These are phyloP conservation scores for Hypericum perforatum DNA, from an alignment of 345 rosid genomes.

Conservation along the genomic window DNA sequence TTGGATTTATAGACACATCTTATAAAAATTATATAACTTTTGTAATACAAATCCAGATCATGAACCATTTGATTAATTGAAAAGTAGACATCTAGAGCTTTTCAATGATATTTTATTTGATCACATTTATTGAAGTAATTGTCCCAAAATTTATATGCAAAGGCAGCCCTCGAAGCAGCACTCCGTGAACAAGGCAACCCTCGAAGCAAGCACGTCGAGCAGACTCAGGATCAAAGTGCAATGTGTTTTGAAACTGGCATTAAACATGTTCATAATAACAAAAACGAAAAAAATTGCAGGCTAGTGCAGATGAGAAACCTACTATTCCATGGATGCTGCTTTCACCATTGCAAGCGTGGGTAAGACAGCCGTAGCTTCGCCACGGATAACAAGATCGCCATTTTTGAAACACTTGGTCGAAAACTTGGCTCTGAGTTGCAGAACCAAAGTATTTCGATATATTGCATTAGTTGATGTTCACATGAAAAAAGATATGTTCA, in stretches of 20 bases:
- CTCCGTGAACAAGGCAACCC: slow-evolving; percentile 67
- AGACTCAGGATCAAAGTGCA: slow-evolving; percentile 58
- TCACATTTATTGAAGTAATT: too few species aligned
- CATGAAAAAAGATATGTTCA: too few species aligned
- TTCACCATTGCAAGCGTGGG: slow-evolving; percentile 24
- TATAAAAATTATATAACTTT: too few species aligned
- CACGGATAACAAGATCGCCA: slow-evolving; percentile 44
- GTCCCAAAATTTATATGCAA: too few species aligned
- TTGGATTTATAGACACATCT: too few species aligned
- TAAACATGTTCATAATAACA: slow-evolving; percentile 2
- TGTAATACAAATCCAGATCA: too few species aligned
- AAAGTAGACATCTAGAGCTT: too few species aligned
- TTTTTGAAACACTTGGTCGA: slow-evolving; percentile 66
- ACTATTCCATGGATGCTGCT: background rate
- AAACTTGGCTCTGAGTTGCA: slow-evolving; percentile 50
- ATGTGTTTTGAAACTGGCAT: slow-evolving; percentile 57
- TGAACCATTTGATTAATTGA: too few species aligned
- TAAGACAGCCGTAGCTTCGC: slow-evolving; percentile 16
- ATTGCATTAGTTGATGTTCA: too few species aligned
- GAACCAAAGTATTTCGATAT: background rate
- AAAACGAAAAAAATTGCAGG: background rate
- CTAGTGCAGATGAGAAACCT: background rate
- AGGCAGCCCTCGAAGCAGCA: too few species aligned
- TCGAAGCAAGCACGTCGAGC: slow-evolving; percentile 56
- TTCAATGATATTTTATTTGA: too few species aligned